These are phyloP conservation scores for Eutrema japonicum DNA, from an alignment of 345 rosid species.

Conservation along the genomic window DNA sequence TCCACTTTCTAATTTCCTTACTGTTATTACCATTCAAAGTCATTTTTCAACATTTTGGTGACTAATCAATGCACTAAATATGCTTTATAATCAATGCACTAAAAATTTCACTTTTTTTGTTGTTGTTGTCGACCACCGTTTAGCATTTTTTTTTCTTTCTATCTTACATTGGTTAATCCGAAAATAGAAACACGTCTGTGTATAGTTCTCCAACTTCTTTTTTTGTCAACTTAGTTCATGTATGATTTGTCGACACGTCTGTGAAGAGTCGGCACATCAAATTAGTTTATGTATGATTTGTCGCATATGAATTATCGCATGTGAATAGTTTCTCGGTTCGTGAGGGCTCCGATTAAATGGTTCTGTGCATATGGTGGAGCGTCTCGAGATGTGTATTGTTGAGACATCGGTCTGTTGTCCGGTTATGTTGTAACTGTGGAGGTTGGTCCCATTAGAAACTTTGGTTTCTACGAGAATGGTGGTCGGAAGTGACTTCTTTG, in stretches of 20 bases:
- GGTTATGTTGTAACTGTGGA: no score
- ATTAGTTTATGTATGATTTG: conserved; percentile 10
- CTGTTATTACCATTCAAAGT: neutral
- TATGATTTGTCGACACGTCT: neutral
- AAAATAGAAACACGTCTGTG: neutral
- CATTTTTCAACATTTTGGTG: neutral
- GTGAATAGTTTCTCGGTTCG: no score
- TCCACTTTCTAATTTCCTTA: conserved; percentile 14
- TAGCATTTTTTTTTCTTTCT: neutral
- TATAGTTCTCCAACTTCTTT: neutral
- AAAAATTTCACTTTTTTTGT: neutral
- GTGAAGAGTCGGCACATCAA: neutral
- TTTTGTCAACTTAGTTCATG: conserved; percentile 6
- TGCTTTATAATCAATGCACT: neutral
- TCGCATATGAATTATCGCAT: neutral
- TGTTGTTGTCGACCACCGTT: conserved; percentile 1
- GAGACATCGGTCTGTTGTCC: no score
- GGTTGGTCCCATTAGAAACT: no score
- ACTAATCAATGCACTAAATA: neutral
- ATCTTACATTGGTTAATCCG: neutral
- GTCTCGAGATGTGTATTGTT: no score
- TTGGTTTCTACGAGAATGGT: no score
- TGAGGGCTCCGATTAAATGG: no score
- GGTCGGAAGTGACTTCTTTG: no score
- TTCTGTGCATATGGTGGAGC: no score